Conservation (phyloP, 2,329 filamentous ascomycete species). For the Teratosphaeria pseudoeucalypti region DNA sequence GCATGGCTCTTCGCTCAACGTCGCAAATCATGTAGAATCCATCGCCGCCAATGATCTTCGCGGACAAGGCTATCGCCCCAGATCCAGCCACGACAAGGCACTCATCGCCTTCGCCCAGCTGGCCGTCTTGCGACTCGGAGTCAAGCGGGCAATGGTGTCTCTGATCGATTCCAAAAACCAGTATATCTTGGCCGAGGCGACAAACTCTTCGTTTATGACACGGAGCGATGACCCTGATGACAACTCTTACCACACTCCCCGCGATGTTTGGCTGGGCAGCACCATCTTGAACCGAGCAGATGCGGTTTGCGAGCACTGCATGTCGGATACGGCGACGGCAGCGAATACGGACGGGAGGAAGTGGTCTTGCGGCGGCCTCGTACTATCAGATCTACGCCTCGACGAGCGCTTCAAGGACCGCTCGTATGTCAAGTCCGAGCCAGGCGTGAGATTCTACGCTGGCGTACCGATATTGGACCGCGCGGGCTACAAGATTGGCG, state of each 20-base stretch:
- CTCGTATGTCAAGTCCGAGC: slow-evolving; percentile 21
- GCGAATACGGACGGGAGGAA: slow-evolving; percentile 9
- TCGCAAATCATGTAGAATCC: slow-evolving; percentile 17
- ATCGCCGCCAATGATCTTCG: slow-evolving; percentile 13
- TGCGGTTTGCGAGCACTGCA: slow-evolving; percentile 8
- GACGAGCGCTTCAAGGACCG: slow-evolving; percentile 25
- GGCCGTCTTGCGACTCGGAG: slow-evolving; percentile 26
- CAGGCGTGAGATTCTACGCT: slow-evolving; percentile 23
- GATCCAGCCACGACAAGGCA: slow-evolving; percentile 17
- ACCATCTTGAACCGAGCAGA: slow-evolving; percentile 4
- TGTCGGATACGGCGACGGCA: slow-evolving; percentile 6
- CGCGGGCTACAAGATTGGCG: slow-evolving; percentile 26
- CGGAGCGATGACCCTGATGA: background rate
- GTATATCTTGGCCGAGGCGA: slow-evolving; percentile 5
- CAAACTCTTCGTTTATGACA: background rate
- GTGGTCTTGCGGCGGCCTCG: slow-evolving; percentile 2
- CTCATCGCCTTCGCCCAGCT: slow-evolving; percentile 28
- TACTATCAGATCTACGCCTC: slow-evolving; percentile 18
- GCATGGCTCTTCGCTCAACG: slow-evolving; percentile 14
- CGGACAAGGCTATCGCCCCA: slow-evolving; percentile 13
- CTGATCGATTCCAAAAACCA: slow-evolving; percentile 36
- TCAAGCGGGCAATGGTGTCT: slow-evolving; percentile 29
- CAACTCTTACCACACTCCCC: background rate
- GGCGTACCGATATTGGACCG: slow-evolving; percentile 25
- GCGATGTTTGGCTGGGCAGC: slow-evolving; percentile 7